Percentiles rank a stretch among this genome's conserved stretches.
Evolutionary conservation across 2,329 filamentous ascomycete species (phyloP).

Genomic region (Trichoderma koningii): DNA sequence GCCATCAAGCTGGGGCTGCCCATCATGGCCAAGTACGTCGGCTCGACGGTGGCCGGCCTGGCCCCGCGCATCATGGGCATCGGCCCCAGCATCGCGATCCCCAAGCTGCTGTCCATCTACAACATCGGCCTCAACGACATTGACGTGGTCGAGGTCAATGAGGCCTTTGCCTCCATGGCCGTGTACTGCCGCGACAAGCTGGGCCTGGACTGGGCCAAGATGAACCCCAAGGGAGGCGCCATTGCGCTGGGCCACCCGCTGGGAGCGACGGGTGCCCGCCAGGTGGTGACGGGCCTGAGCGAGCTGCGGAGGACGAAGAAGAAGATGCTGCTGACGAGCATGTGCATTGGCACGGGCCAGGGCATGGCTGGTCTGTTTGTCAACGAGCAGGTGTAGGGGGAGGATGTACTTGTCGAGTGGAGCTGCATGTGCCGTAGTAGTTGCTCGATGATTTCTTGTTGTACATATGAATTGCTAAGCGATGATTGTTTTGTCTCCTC

Average conservation of each 20-base stretch:
- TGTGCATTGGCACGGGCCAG: constrained; percentile 76
- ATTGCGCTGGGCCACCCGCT: constrained; percentile 83
- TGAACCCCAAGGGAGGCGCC: constrained; percentile 80
- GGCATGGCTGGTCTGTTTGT: constrained; percentile 67
- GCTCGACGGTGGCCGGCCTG: constrained; percentile 85
- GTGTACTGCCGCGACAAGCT: constrained; percentile 84
- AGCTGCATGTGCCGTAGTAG: background rate
- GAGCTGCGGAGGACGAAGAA: constrained; percentile 83
- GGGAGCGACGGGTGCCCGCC: constrained; percentile 74
- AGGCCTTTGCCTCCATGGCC: constrained; percentile 97
- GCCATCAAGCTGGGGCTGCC: constrained; percentile 85
- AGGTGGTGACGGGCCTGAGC: constrained; percentile 87
- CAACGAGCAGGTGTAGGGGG: constrained; percentile 26
- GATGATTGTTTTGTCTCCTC: background rate
- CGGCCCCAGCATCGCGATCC: constrained; percentile 71
- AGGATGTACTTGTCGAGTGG: background rate
- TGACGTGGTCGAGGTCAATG: constrained; percentile 92
- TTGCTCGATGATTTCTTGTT: background rate
- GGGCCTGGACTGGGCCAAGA: constrained; percentile 70
- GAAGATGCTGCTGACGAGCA: constrained; percentile 88
- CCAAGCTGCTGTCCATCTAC: constrained; percentile 82
- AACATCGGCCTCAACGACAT: constrained; percentile 77
- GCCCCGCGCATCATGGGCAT: constrained; percentile 97
- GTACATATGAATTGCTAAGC: constrained; percentile 20
- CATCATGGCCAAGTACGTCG: constrained; percentile 92